Evolutionary conservation across 2,329 filamentous ascomycete genomes (phyloP), one percentile per base, ranked within the genome.

Genomic region (Fusarium oxysporum): DNA sequence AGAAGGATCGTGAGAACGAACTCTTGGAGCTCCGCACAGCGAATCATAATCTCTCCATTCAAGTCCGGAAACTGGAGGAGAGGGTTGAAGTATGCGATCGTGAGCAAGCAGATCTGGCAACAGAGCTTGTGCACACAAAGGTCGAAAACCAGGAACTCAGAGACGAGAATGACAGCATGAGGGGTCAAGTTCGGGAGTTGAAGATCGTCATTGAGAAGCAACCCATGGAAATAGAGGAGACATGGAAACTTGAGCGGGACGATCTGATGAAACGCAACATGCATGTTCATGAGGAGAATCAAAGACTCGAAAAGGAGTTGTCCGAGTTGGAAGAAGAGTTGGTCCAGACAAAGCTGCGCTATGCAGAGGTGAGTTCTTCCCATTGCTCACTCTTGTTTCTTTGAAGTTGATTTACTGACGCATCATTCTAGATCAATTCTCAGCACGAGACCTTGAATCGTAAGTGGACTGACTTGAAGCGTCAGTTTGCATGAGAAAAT

Each of bases 211-310:
- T 98, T 35, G 93, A 98, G 80, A 92, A 91, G 76, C 96, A 98
- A 82, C 95, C 96, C 0, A 90, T 90, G 45, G 95, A 98, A 81
- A 91, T 98, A 9, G 96, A 99, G 81, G 89, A 90, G 67, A 89
- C 91, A 59, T 90, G 97, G 83, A 91, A 93, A 80, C 88, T 89
- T 16, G 96, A 98, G 82, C 95, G 97, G 84, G 95, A 98, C 62
- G 90, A 93, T 59, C 90, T 98, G 77, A 96, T 98, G 92, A 91
- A 94, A 81, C 90, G 95, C 68, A 98, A 98, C 80, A 89, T 93
- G 71, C 94, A 97, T 78, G 95, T 98, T 12, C 95, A 98, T 78
- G 95, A 97, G 76, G 94, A 97, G 84, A 99, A 98, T 79, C 88
- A 93, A 68, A 90, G 88, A 65, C 85, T 99, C 75, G 95, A 98